Percentiles rank a stretch among this genome's conserved stretches.
phyloP scores from a whole-genome alignment of 805 yeast genomes.

The Candida glaebosa region DNA sequence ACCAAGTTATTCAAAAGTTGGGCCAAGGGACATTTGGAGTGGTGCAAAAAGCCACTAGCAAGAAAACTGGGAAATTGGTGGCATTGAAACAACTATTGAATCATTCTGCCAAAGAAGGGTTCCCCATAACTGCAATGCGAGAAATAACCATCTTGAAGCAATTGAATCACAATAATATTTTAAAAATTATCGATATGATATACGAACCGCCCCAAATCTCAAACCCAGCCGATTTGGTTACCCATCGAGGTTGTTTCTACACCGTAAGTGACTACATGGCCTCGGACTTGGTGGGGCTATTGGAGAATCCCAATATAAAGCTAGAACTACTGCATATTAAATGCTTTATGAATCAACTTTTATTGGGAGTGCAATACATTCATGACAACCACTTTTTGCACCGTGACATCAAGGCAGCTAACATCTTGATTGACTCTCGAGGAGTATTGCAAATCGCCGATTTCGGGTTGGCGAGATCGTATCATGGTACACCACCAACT shows the following conservation, averaged over 20 bases:
- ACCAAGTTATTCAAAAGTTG: constrained; percentile 32
- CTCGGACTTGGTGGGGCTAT: constrained; percentile 83
- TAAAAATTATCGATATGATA: constrained; percentile 78
- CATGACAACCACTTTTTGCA: constrained; percentile 65
- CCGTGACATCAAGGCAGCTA: constrained; percentile 96
- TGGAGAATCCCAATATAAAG: constrained; percentile 70
- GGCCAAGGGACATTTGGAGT: constrained; percentile 58
- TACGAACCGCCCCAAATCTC: constrained; percentile 35
- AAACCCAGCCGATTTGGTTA: constrained; percentile 30
- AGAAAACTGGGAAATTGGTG: constrained; percentile 55
- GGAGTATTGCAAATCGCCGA: constrained; percentile 91
- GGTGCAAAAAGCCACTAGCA: constrained; percentile 72
- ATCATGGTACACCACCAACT: constrained; percentile 59
- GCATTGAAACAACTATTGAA: constrained; percentile 87
- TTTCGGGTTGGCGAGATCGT: constrained; percentile 86
- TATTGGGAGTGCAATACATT: constrained; percentile 77
- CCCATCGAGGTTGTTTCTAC: constrained; percentile 54
- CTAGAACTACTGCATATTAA: constrained; percentile 71
- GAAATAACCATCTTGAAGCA: constrained; percentile 81
- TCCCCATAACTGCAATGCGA: constrained; percentile 92
- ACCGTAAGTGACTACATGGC: constrained; percentile 93
- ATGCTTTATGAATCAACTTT: constrained; percentile 73
- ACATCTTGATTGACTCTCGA: constrained; percentile 69
- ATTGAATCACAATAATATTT: constrained; percentile 64
- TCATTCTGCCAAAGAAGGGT: constrained; percentile 73